Percentiles rank a stretch among this genome's conserved stretches.
These are phyloP conservation scores for Isoetes taiwanensis DNA, from an alignment of 75 land plant genomes.

Conservation along the genomic window DNA sequence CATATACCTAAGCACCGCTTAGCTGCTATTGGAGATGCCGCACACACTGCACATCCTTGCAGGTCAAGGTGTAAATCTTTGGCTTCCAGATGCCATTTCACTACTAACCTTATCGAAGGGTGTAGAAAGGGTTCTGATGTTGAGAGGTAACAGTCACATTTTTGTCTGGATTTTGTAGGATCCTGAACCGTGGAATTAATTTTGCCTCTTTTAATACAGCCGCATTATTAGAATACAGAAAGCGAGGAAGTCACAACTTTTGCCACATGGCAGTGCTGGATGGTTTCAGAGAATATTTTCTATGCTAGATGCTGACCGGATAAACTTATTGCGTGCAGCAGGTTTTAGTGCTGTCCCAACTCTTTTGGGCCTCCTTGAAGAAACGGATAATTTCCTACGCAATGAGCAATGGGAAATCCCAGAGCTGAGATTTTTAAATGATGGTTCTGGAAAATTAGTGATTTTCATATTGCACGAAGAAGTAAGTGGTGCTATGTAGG, in stretches of 20 bases:
- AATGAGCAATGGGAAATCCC: too few relatives aligned
- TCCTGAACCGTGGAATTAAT: not conserved
- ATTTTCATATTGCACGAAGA: too few relatives aligned
- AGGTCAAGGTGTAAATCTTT: conserved; percentile 97
- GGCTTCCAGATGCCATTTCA: conserved; percentile 81
- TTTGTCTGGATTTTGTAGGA: not conserved
- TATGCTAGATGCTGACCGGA: conserved; percentile 68
- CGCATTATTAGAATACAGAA: conserved; percentile 58
- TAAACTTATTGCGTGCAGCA: conserved; percentile 72
- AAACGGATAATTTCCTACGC: conserved; percentile 72
- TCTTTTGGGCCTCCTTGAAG: conserved; percentile 73
- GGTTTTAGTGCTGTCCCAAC: conserved; percentile 76
- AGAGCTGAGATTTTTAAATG: too few relatives aligned
- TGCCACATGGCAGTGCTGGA: conserved; percentile 87
- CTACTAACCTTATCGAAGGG: conserved; percentile 56
- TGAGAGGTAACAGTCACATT: conserved; percentile 52
- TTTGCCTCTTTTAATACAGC: conserved; percentile 24
- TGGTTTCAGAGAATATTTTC: conserved; percentile 85
- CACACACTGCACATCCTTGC: conserved; percentile 98
- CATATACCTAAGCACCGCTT: conserved; percentile 53
- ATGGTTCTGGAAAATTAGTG: too few relatives aligned
- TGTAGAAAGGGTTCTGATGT: conserved; percentile 52
- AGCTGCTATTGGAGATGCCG: conserved; percentile 90
- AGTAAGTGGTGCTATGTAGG: too few relatives aligned
- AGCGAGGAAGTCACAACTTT: conserved; percentile 54